phyloP scores from a whole-genome alignment of 2,329 filamentous ascomycete genomes.

The Cryphonectria naterciae region DNA sequence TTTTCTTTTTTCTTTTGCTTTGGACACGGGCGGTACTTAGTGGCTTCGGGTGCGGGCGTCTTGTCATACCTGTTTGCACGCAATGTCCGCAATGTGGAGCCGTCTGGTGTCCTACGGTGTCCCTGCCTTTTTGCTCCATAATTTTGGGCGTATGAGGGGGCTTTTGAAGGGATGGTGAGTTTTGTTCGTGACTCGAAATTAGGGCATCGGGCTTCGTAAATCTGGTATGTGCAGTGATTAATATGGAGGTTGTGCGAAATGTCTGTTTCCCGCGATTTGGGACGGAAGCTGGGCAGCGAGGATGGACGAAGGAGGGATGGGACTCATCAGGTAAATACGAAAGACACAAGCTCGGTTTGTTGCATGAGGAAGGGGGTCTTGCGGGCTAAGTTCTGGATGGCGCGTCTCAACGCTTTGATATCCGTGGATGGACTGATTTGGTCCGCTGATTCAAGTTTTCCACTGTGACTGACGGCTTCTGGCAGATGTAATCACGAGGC shows the following conservation, averaged over 20 bases:
- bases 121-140: not conserved
- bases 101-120: not conserved
- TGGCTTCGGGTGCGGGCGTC: conserved; percentile 2
- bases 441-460: not conserved
- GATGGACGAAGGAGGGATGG: not conserved
- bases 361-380: not conserved
- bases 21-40: not conserved
- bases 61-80: not conserved
- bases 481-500: not conserved
- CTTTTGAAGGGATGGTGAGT: not conserved
- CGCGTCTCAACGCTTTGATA: not conserved
- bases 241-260: not conserved
- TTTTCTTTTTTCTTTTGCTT: not conserved
- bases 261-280: not conserved
- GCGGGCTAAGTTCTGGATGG: not conserved
- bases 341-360: not conserved
- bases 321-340: not conserved
- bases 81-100: conserved; percentile 1
- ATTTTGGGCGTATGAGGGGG: not conserved
- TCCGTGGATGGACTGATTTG: not conserved
- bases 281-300: not conserved
- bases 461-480: not conserved
- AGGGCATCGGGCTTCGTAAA: not conserved
- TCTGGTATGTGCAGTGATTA: not conserved
- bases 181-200: not conserved